Base-by-base conservation (phyloP, 257 asterid species). In the Mentha longifolia region DNA sequence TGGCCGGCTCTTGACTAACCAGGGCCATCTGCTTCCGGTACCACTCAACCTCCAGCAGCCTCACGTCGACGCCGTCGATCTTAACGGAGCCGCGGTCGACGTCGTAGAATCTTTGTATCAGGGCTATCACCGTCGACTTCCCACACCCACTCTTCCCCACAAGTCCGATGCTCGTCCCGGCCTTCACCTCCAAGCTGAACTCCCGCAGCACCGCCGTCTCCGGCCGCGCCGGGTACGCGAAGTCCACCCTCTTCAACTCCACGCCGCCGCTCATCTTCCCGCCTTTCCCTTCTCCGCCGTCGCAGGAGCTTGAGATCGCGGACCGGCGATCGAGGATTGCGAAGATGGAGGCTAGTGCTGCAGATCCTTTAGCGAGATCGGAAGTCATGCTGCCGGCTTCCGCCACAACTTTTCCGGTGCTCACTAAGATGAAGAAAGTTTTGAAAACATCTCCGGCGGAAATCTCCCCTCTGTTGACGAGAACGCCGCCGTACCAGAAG, bases 311-410 rank as follows among this genome's bases (percentile, higher is more conserved):
- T 6, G 55, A 76, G 51, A 91, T 87, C 4, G 76, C 76, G 1
- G 97, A 91, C 72, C 78, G 77, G 9, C 97, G 75, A 73, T 92
- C 95, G 3, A 92, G 84, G 74, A 92, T 85, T 33, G 85, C 78
- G 28, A 92, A 92, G 31, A 92, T 85, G 9, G 96, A 89, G 3
- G 88, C 84, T 31, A 89, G 70, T 7, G 96, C 96, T 0, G 93
- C 88, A n/a, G 97, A 89, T 25, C 97, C 92, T 67, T 87, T 89
- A 9, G 86, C 97, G 0, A 92, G 84, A 82, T 92, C 97, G 39
- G 96, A 87, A 46, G 97, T 92, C 97, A 92, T 92, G 83, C 97
- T 92, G 33, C 97, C 97, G 9, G 97, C 97, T 60, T 92, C 97
- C 11, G 97, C 97, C 41, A 92, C 81, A 30, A 89, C 97, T 70